Conservation (phyloP, 768 basidiomycete species). For the Gloeopeniophorella convolvens region DNA sequence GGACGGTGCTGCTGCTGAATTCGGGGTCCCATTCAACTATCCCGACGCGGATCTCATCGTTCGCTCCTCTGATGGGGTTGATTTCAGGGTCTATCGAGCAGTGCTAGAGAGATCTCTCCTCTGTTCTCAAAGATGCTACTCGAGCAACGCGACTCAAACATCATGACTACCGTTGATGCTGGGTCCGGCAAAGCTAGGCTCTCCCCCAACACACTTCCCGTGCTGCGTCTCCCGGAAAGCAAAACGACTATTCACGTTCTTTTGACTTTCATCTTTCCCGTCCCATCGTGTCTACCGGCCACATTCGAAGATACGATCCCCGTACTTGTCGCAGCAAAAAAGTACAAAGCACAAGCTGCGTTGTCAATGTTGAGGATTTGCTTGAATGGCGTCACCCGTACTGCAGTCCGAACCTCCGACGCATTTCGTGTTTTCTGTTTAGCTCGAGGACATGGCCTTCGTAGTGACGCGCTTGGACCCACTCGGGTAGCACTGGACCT, state of each 20-base stretch:
- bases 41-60: not conserved
- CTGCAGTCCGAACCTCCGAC: not conserved
- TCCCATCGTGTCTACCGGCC: not conserved
- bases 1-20: too few species aligned
- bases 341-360: not conserved
- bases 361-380: not conserved
- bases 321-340: not conserved
- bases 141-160: not conserved
- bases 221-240: not conserved
- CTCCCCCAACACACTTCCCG: not conserved
- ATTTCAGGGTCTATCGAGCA: not conserved
- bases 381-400: not conserved
- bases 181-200: too few species aligned
- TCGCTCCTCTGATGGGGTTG: not conserved
- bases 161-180: too few species aligned
- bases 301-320: not conserved
- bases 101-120: not conserved
- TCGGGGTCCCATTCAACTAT: not conserved
- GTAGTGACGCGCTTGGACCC: not conserved
- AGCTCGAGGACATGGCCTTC: conserved; percentile 2
- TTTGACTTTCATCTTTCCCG: conserved; percentile 8
- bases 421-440: not conserved
- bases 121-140: not conserved
- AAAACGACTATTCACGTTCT: not conserved
- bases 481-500: not conserved